phyloP scores from a whole-genome alignment of 176 grass and related monocot genomes.

The Puccinellia tenuiflora region DNA sequence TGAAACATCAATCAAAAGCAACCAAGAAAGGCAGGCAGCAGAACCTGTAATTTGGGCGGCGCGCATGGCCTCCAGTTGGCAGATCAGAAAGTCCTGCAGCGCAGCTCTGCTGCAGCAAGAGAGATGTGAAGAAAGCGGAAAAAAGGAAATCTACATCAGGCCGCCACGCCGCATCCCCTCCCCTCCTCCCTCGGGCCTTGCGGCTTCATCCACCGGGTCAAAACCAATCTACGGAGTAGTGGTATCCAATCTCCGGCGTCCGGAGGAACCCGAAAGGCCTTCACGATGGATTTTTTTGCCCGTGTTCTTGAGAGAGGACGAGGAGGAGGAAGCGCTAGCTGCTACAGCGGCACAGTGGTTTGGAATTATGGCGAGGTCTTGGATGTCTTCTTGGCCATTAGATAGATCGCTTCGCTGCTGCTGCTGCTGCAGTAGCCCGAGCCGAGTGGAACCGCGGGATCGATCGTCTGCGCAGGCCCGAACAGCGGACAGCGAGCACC shows the following conservation, averaged over 20 bases:
- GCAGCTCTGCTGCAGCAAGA: neutral
- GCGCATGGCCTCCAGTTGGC: conserved; percentile 23
- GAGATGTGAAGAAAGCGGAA: neutral
- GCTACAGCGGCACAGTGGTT: conserved; percentile 31
- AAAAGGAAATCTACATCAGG: conserved; percentile 42
- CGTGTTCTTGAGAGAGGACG: neutral
- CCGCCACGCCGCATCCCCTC: neutral
- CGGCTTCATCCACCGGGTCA: neutral
- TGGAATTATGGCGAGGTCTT: conserved; percentile 40
- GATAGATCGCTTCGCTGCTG: neutral
- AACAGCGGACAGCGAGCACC: neutral
- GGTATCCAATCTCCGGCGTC: neutral
- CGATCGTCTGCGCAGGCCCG: neutral
- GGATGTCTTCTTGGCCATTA: conserved; percentile 15
- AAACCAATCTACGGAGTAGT: neutral
- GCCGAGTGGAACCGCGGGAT: conserved; percentile 18
- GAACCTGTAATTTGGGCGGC: conserved; percentile 10
- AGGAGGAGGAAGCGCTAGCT: neutral
- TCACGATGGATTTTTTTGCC: neutral
- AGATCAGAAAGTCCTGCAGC: conserved; percentile 8
- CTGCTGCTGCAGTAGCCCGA: neutral
- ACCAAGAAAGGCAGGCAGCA: neutral
- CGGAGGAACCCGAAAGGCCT: neutral
- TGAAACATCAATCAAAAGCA: conserved; percentile 10
- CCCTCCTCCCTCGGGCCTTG: neutral